Evolutionary conservation across 2,329 filamentous ascomycete genomes (phyloP), one percentile per base, ranked within the genome.

Genomic region (Sclerotinia glacialis): DNA sequence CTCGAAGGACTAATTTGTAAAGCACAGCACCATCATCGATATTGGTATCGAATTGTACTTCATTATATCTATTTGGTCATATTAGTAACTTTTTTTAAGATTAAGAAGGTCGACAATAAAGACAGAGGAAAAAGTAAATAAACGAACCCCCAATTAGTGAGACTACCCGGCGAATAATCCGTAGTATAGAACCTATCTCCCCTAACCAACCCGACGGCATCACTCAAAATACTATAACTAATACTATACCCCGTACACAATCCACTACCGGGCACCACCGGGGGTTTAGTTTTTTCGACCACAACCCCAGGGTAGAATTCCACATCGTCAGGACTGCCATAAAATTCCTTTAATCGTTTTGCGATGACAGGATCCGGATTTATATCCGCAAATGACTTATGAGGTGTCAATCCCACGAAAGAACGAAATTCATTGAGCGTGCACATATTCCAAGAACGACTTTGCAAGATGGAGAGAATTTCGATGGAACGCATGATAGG

Each of bases 61-160:
- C 59, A 37, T 67, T 67, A 26, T 55, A 67, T 37, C 65, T 65
- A 46, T 11, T 40, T 40, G 4, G 8, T 7, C 5, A 42, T 28
- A 8, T 66, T 54, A 66, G 46, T 60, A 18, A 23, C 2, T 16
- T 21, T 26, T 21, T 26, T 34, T n/a, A 5, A 8, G 16, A 23
- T 9, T n/a, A 50, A 62, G 8, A 26, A 47, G 3, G 1, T n/a
- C 14, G n/a, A 16, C 2, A 34, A 40, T 28, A 9, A 18, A 28
- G 14, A 37, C 11, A 14, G 26, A 23, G 53, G 28, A 42, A 21
- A 11, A 18, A 59, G 21, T 46, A 7, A n/a, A 40, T 34, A n/a
- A 42, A 69, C 68, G 49, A 67, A 94, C 26, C 92, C 92, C 91
- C 91, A 96, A 78, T 92, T 93, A 1, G 92, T 96, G 14, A 96